Conservation (phyloP, 345 rosid genomes). For the Eucalyptus grandis region DNA sequence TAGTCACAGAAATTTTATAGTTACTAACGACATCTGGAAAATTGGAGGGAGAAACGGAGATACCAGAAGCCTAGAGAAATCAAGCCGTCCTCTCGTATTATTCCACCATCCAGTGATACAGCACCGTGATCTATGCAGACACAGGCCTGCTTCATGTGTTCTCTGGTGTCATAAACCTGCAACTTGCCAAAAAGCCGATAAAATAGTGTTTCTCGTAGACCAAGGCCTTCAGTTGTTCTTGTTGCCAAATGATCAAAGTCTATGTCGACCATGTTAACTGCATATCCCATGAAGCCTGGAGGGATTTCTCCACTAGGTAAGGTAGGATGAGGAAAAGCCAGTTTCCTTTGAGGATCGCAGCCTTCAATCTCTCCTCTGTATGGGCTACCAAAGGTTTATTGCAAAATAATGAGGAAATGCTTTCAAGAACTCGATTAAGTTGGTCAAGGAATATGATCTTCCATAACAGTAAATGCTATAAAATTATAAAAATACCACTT, state of each 20-base stretch:
- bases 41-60: not conserved
- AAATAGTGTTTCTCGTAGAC: conserved; percentile 52
- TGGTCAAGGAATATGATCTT: too few species aligned
- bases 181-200: conserved; percentile 33
- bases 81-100: conserved; percentile 23
- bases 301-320: conserved; percentile 20
- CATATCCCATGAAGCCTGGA: conserved; percentile 54
- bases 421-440: too few species aligned
- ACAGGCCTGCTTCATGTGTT: conserved; percentile 23
- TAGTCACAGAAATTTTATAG: not conserved
- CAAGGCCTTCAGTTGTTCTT: conserved; percentile 13
- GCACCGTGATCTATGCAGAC: conserved; percentile 16
- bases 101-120: conserved; percentile 57
- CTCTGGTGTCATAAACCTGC: conserved; percentile 45
- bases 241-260: not conserved
- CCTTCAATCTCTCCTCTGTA: not conserved
- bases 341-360: conserved; percentile 22
- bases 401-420: not conserved
- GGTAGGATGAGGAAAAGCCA: conserved; percentile 30
- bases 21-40: not conserved
- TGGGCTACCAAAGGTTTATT: not conserved
- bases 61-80: conserved; percentile 36
- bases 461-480: too few species aligned
- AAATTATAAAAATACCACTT: too few species aligned
- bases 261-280: conserved; percentile 46